Evolutionary conservation across 2,329 filamentous ascomycete genomes (phyloP).

Genomic region (Colletotrichum eleusines): DNA sequence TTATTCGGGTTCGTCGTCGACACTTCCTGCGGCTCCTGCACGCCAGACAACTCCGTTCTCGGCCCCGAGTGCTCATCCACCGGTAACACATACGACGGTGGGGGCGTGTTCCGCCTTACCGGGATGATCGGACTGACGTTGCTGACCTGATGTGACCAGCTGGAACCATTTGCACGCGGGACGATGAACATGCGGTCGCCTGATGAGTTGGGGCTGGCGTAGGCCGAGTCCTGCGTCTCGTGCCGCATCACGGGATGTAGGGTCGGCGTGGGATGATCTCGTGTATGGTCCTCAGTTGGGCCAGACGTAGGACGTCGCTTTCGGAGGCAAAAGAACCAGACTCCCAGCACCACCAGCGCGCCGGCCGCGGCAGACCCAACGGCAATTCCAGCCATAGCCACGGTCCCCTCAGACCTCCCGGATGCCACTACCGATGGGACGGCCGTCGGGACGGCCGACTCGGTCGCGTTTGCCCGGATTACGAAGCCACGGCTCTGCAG

Average conservation of each 20-base stretch:
- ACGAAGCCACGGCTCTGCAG: slow-evolving; percentile 31
- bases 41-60: slow-evolving; percentile 28
- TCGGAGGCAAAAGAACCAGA: slow-evolving; percentile 18
- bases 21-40: slow-evolving; percentile 28
- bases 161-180: slow-evolving; percentile 6
- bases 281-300: neutral
- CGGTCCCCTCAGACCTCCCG: slow-evolving; percentile 3
- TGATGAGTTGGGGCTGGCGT: slow-evolving; percentile 21
- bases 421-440: neutral
- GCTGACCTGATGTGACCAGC: slow-evolving; percentile 19
- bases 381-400: slow-evolving; percentile 31
- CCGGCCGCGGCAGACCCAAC: slow-evolving; percentile 14
- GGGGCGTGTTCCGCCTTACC: slow-evolving; percentile 24
- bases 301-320: neutral
- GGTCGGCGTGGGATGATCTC: slow-evolving; percentile 8
- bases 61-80: slow-evolving; percentile 17
- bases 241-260: slow-evolving; percentile 12
- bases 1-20: slow-evolving; percentile 15
- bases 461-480: slow-evolving; percentile 17
- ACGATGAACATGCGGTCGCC: slow-evolving; percentile 29
- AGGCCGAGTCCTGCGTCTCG: slow-evolving; percentile 20
- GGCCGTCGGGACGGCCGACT: neutral
- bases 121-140: slow-evolving; percentile 30
- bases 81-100: slow-evolving; percentile 32
- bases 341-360: slow-evolving; percentile 12